A percentile compares a stretch with the other conserved stretches of the same genome.
Conservation (phyloP, 2,329 filamentous ascomycete species). For the Ceratocystis colombiana region DNA sequence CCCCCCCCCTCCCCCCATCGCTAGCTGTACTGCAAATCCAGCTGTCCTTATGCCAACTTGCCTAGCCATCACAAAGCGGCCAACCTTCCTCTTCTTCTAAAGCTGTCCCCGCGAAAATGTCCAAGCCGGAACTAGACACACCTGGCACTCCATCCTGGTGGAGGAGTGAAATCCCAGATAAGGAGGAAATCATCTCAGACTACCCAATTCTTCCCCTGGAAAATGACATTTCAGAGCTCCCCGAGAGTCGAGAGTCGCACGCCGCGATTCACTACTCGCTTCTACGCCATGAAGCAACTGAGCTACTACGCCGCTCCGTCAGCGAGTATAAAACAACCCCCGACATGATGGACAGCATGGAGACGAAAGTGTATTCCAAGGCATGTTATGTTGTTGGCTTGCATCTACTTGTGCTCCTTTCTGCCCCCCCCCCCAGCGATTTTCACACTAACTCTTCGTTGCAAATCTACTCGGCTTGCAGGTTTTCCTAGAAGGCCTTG, state of each 20-base stretch:
- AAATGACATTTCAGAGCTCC: constrained; percentile 49
- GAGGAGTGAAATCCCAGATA: constrained; percentile 45
- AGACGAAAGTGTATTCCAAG: constrained; percentile 59
- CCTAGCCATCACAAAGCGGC: no score
- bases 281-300: constrained; percentile 62
- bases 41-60: no score
- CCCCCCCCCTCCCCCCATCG: no score
- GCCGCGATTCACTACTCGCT: constrained; percentile 65
- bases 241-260: constrained; percentile 53
- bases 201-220: constrained; percentile 33
- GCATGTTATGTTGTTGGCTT: constrained; percentile 39
- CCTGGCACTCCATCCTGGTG: background rate
- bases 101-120: no score
- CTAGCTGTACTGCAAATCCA: no score
- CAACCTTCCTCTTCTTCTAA: no score
- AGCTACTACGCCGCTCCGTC: constrained; percentile 59
- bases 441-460: background rate
- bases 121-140: background rate
- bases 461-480: constrained; percentile 31
- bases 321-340: constrained; percentile 44
- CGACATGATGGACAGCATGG: constrained; percentile 45
- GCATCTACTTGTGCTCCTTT: background rate
- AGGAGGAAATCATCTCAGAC: constrained; percentile 41
- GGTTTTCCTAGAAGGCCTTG: constrained; percentile 57
- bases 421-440: background rate